Percentiles rank a stretch among this genome's conserved stretches.
Evolutionary conservation across 208 protist genomes (phyloP).

Genomic region (Trypanosoma avium): DNA sequence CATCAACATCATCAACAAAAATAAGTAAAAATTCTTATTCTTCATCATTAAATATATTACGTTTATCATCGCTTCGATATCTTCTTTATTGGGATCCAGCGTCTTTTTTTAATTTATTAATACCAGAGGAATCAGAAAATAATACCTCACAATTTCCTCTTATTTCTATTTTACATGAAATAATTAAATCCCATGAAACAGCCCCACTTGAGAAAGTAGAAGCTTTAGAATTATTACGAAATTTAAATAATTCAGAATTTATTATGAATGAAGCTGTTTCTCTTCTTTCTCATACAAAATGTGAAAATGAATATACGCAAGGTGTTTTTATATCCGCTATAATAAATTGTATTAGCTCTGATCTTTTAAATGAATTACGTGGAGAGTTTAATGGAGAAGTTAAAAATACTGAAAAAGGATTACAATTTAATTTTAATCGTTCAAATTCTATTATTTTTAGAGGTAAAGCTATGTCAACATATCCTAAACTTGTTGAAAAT

Average conservation of each 20-base stretch:
- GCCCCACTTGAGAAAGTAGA: conserved; percentile 23
- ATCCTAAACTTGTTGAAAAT: neutral
- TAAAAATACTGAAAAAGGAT: neutral
- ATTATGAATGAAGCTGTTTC: neutral
- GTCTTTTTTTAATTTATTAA: conserved; percentile 24
- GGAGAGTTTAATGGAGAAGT: neutral
- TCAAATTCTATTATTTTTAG: no score
- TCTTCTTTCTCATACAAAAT: neutral
- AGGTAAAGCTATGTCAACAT: neutral
- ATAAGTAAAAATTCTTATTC: neutral
- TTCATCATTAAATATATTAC: conserved; percentile 13
- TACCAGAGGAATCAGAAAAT: conserved; percentile 5
- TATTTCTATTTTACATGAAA: conserved; percentile 17
- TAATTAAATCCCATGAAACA: neutral
- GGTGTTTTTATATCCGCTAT: conserved; percentile 14
- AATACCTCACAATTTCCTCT: neutral
- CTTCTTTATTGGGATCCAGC: conserved; percentile 26
- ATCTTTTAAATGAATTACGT: conserved; percentile 3
- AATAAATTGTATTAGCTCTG: conserved; percentile 17
- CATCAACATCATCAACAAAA: neutral
- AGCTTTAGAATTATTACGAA: conserved; percentile 11
- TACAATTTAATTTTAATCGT: no score
- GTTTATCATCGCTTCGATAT: conserved; percentile 19
- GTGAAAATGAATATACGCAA: neutral
- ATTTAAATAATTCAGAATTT: conserved; percentile 13